Percentiles rank a stretch among this genome's conserved stretches.
Conservation (phyloP, 345 rosid species). For the Schrenkiella parvula region DNA sequence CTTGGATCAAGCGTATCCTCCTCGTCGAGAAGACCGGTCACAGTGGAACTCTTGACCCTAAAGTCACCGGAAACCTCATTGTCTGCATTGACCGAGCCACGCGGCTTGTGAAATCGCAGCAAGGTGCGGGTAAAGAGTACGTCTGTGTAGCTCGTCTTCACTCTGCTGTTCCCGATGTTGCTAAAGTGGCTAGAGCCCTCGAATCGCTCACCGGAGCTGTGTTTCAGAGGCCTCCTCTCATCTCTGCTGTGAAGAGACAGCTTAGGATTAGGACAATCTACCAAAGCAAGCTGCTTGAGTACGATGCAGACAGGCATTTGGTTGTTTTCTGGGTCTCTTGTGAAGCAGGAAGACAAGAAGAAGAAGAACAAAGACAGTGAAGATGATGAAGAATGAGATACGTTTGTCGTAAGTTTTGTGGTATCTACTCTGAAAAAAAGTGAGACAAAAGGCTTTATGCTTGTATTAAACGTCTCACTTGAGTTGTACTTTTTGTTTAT, state of each 20-base stretch:
- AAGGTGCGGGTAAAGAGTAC: slow-evolving; percentile 96
- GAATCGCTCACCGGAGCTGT: slow-evolving; percentile 91
- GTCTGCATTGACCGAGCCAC: slow-evolving; percentile 95
- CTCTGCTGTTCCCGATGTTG: slow-evolving; percentile 75
- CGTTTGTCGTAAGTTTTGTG: slow-evolving; percentile 9
- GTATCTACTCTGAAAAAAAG: slow-evolving; percentile 23
- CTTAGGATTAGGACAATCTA: slow-evolving; percentile 90
- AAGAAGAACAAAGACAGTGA: slow-evolving; percentile 40
- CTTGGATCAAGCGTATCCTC: slow-evolving; percentile 93
- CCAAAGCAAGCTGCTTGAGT: slow-evolving; percentile 86
- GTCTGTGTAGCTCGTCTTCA: slow-evolving; percentile 93
- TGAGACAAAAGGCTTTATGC: slow-evolving; percentile 38
- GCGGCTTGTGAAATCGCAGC: slow-evolving; percentile 91
- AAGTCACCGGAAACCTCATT: slow-evolving; percentile 89
- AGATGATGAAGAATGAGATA: slow-evolving; percentile 25
- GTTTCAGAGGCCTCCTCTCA: slow-evolving; percentile 85
- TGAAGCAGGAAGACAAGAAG: slow-evolving; percentile 77
- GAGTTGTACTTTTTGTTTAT: neutral
- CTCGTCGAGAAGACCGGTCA: slow-evolving; percentile 95
- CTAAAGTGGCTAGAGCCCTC: slow-evolving; percentile 83
- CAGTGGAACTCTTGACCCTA: slow-evolving; percentile 93
- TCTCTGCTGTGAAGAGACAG: slow-evolving; percentile 94
- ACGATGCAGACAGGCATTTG: slow-evolving; percentile 72
- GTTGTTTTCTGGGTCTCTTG: slow-evolving; percentile 96
- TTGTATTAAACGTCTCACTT: slow-evolving; percentile 32